phyloP scores from a whole-genome alignment of 1,284 basidiomycete species.

The Puccinia hordei region DNA sequence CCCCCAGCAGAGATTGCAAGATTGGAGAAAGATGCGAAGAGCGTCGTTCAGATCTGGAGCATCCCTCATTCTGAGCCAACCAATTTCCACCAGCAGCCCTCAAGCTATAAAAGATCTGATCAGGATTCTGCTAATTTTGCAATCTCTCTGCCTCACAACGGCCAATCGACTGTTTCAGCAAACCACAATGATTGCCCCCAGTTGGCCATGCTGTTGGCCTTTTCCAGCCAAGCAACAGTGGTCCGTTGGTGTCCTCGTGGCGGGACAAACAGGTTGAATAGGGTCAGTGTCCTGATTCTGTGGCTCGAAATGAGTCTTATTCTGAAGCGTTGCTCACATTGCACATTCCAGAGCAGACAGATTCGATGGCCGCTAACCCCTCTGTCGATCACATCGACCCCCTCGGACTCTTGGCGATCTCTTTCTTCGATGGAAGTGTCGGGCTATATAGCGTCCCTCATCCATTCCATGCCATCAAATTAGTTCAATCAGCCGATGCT shows the following conservation, averaged over 20 bases:
- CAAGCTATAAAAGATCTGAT: neutral
- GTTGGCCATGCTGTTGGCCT: slow-evolving; percentile 81
- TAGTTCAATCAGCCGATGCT: slow-evolving; percentile 50
- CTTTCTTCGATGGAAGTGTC: slow-evolving; percentile 79
- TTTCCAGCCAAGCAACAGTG: slow-evolving; percentile 45
- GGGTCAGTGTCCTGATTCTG: slow-evolving; percentile 6
- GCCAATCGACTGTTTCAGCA: neutral
- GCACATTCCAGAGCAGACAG: neutral
- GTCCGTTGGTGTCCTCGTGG: slow-evolving; percentile 45
- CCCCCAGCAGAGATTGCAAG: slow-evolving; percentile 54
- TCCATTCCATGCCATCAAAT: slow-evolving; percentile 61
- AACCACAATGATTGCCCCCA: neutral
- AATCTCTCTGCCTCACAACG: neutral
- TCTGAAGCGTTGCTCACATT: slow-evolving; percentile 7
- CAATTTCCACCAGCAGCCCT: slow-evolving; percentile 31
- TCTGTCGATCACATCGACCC: neutral
- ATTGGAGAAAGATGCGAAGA: slow-evolving; percentile 52
- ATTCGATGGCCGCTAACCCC: neutral
- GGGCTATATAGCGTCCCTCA: slow-evolving; percentile 75
- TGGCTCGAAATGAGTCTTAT: neutral
- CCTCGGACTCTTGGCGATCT: slow-evolving; percentile 76
- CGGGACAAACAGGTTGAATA: slow-evolving; percentile 50
- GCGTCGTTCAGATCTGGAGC: slow-evolving; percentile 61
- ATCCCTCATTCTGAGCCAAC: slow-evolving; percentile 49
- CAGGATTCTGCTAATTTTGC: neutral